Conservation (phyloP, 78 protist genomes). For the Chrysochromulina parva region DNA sequence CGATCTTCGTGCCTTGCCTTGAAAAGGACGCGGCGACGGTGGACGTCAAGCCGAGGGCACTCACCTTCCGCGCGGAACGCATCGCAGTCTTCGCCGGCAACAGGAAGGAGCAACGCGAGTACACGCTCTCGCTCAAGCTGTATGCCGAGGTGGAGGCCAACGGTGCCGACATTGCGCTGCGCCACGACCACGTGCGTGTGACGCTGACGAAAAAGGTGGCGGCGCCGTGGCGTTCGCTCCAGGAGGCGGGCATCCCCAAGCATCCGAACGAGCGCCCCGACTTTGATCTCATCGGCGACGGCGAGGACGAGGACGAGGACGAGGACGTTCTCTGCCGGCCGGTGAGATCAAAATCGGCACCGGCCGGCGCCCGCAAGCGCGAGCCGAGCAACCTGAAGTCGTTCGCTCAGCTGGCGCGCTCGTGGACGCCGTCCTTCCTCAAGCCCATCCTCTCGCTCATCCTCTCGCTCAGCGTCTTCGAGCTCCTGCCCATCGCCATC, state of each 20-base stretch:
- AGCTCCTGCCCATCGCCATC: background rate
- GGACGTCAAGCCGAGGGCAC: background rate
- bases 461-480: background rate
- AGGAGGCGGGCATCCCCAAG: background rate
- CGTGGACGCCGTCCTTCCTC: background rate
- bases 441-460: background rate
- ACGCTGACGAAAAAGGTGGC: background rate
- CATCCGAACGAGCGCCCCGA: slow-evolving; percentile 1
- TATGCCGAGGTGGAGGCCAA: background rate
- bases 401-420: background rate
- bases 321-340: background rate
- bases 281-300: background rate
- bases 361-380: background rate
- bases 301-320: background rate
- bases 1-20: slow-evolving; percentile 12
- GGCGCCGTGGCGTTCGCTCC: background rate
- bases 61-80: background rate
- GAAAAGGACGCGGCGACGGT: background rate
- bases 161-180: background rate
- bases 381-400: background rate
- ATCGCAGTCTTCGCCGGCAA: background rate
- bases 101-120: background rate
- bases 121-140: background rate
- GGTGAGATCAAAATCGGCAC: background rate
- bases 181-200: slow-evolving; percentile 33